A percentile compares a stretch with the other conserved stretches of the same genome.
Evolutionary conservation across 768 basidiomycete species (phyloP).

Genomic region (Pleurotus sapidus): DNA sequence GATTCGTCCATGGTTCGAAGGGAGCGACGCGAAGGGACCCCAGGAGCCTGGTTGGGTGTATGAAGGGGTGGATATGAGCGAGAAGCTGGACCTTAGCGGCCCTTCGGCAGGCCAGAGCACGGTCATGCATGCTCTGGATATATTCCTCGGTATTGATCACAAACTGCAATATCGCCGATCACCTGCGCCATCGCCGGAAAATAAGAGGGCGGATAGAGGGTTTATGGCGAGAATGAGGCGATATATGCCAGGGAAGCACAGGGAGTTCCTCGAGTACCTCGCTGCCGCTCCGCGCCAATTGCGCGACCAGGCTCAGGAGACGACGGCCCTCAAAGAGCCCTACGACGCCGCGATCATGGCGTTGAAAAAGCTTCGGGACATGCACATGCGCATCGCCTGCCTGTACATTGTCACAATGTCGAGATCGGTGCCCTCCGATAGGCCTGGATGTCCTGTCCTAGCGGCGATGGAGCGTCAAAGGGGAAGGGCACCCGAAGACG

Average conservation of each 20-base stretch:
- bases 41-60: slow-evolving; percentile 64
- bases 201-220: slow-evolving; percentile 64
- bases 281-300: slow-evolving; percentile 55
- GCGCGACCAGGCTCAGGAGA: slow-evolving; percentile 56
- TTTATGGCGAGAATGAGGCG: slow-evolving; percentile 94
- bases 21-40: slow-evolving; percentile 62
- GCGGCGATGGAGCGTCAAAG: slow-evolving; percentile 50
- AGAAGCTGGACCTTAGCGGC: slow-evolving; percentile 69
- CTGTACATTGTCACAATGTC: slow-evolving; percentile 88
- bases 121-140: slow-evolving; percentile 81
- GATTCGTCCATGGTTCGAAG: slow-evolving; percentile 91
- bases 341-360: slow-evolving; percentile 81
- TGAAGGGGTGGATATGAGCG: slow-evolving; percentile 64
- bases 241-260: slow-evolving; percentile 94
- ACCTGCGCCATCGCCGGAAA: slow-evolving; percentile 62
- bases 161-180: slow-evolving; percentile 68
- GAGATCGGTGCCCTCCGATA: slow-evolving; percentile 45
- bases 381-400: slow-evolving; percentile 87
- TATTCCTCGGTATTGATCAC: slow-evolving; percentile 89
- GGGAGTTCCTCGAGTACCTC: slow-evolving; percentile 76
- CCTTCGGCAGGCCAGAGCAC: slow-evolving; percentile 95
- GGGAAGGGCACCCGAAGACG: slow-evolving; percentile 29
- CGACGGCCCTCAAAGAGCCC: slow-evolving; percentile 59
- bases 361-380: slow-evolving; percentile 80
- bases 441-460: slow-evolving; percentile 48